Conservation (phyloP, 176 grass and related monocot genomes). For the Phragmites australis region DNA sequence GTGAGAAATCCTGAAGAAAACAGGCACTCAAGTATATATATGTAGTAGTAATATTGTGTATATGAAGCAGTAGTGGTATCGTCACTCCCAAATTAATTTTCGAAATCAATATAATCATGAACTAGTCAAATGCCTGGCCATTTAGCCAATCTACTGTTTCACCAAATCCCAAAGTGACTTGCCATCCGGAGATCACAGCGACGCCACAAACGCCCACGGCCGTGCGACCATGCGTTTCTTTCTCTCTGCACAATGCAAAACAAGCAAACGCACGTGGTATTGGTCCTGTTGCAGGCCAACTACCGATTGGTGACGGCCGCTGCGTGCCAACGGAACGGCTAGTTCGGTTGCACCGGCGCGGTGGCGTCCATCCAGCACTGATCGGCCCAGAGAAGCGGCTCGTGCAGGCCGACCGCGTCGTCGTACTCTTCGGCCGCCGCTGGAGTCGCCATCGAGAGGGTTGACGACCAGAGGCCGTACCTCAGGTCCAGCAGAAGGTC, state of each 20-base stretch:
- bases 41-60: background rate
- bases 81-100: conserved; percentile 6
- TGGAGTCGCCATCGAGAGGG: conserved; percentile 24
- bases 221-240: background rate
- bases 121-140: background rate
- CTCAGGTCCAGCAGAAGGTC: conserved; percentile 54
- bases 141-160: background rate
- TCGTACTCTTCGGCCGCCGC: conserved; percentile 33
- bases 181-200: conserved; percentile 28
- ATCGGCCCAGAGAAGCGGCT: conserved; percentile 46
- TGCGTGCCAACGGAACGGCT: background rate
- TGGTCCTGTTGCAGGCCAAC: conserved; percentile 18
- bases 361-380: conserved; percentile 37
- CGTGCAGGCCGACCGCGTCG: conserved; percentile 20
- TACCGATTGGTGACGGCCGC: background rate
- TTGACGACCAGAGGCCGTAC: conserved; percentile 48
- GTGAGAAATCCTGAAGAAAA: too few species aligned
- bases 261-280: conserved; percentile 24
- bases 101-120: background rate
- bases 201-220: background rate
- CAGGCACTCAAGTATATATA: background rate
- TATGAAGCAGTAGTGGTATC: background rate
- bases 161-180: conserved; percentile 23
- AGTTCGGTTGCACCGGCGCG: conserved; percentile 19
- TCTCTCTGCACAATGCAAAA: conserved; percentile 15